A percentile compares a stretch with the other conserved stretches of the same genome.
Conservation (phyloP, 2,329 filamentous ascomycete genomes). For the Chaetomiaceae sp. region DNA sequence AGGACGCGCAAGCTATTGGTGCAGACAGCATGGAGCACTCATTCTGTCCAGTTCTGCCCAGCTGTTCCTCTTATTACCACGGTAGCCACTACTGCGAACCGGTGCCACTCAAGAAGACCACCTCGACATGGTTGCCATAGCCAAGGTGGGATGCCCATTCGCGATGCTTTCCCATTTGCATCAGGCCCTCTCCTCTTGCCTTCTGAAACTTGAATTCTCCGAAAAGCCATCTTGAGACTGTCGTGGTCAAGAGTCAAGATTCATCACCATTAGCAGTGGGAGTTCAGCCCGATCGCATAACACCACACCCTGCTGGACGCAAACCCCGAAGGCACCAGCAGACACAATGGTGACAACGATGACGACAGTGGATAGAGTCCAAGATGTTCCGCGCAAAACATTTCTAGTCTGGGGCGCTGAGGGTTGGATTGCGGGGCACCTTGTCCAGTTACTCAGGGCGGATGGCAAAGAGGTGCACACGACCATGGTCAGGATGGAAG, state of each 20-base stretch:
- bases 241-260: no score
- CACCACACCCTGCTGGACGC: neutral
- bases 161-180: no score
- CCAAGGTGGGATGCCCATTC: no score
- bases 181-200: no score
- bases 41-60: neutral
- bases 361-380: neutral
- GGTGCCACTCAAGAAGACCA: neutral
- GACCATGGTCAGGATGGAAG: conserved; percentile 62
- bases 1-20: conserved; percentile 2
- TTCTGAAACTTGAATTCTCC: no score
- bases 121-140: neutral
- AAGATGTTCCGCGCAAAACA: conserved; percentile 28
- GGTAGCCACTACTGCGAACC: neutral
- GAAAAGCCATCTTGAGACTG: no score
- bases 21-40: neutral
- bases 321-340: no score
- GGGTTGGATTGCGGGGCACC: conserved; percentile 59
- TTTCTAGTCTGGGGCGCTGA: conserved; percentile 62
- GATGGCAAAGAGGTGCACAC: conserved; percentile 57
- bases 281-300: no score
- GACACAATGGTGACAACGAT: conserved; percentile 28
- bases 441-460: conserved; percentile 52
- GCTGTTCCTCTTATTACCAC: conserved; percentile 1
- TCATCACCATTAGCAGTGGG: no score